These are phyloP conservation scores for Pythium volutum DNA, from an alignment of 352 stramenopile genomes.

Conservation along the genomic window DNA sequence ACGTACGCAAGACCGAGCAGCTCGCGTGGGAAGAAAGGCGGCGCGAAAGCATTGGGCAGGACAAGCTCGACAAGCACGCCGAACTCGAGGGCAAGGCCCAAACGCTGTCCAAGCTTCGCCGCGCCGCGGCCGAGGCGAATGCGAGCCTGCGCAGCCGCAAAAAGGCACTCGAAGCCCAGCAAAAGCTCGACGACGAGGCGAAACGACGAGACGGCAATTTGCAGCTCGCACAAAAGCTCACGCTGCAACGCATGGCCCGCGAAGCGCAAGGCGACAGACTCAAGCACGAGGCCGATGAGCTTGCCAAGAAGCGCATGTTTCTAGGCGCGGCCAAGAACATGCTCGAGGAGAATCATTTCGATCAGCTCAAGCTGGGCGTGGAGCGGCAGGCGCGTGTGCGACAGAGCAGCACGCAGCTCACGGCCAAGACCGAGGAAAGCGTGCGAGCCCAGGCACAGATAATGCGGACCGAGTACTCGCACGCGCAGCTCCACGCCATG, in stretches of 20 bases:
- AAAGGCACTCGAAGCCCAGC: slow-evolving; percentile 49
- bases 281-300: slow-evolving; percentile 52
- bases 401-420: slow-evolving; percentile 45
- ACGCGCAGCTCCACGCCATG: slow-evolving; percentile 20
- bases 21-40: slow-evolving; percentile 62
- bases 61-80: slow-evolving; percentile 79
- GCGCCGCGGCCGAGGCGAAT: slow-evolving; percentile 64
- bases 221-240: slow-evolving; percentile 73
- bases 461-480: slow-evolving; percentile 41
- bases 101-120: slow-evolving; percentile 71
- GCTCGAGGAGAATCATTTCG: slow-evolving; percentile 79
- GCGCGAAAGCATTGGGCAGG: slow-evolving; percentile 60
- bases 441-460: slow-evolving; percentile 35
- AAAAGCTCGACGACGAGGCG: slow-evolving; percentile 58
- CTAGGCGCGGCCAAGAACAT: slow-evolving; percentile 83
- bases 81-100: slow-evolving; percentile 69
- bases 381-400: slow-evolving; percentile 54
- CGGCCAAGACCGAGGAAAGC: slow-evolving; percentile 42
- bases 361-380: slow-evolving; percentile 49
- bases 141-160: slow-evolving; percentile 46
- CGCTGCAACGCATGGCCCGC: slow-evolving; percentile 44
- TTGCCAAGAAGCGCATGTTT: slow-evolving; percentile 79
- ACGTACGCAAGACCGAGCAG: slow-evolving; percentile 72
- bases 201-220: slow-evolving; percentile 58
- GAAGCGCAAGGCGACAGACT: slow-evolving; percentile 50